Base-by-base conservation (phyloP, 345 rosid genomes). In the Bruguiera gymnorhiza region DNA sequence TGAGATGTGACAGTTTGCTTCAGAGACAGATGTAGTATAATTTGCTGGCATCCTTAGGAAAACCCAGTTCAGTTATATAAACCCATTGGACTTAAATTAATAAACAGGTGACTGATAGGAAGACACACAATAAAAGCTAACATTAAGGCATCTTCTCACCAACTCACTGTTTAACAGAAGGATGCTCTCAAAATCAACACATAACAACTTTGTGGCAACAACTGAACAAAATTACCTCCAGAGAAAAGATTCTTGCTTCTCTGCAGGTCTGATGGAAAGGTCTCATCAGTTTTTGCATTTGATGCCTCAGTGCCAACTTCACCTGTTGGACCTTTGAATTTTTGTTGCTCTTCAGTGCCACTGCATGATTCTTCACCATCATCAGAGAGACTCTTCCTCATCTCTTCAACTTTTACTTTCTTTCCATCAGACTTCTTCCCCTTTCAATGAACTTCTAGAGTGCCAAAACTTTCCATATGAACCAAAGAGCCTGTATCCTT, bases 381-480 rank as follows among this genome's bases (percentile, higher is more conserved):
- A 68, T 57, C 74, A 57, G 70, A 65, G 0, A 57, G 62, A 60
- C 29, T 52, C 19, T 65, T 63, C 57, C 67, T 31, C 21, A 36
- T 60, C 51, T 70, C 70, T 60, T 70, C 66, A 37, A 60, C 74
- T 36, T 78, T 85, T 66, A 78, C 80, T 73, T 76, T 88, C 79
- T 85, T 92, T 78, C 80, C 76, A 73, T 84, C 82, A 43, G 75
- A 29, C 72, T 80, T 89, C 73, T 89, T 89, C 59, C 82, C 86
- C 76, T 89, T 89, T 67, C 50, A 78, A 27, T 76, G 79, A 75
- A 84, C 85, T 76, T 89, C 92, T 60, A 82, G 83, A 15, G 88
- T 81, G 67, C 87, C 88, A 39, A 79, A 82, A 72, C 88, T 86
- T 79, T 90, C 94, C 87, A 85, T 81, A 76, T 85, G 87, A 75